phyloP scores from a whole-genome alignment of 148 eudicot genomes.

The Cornus kousa region DNA sequence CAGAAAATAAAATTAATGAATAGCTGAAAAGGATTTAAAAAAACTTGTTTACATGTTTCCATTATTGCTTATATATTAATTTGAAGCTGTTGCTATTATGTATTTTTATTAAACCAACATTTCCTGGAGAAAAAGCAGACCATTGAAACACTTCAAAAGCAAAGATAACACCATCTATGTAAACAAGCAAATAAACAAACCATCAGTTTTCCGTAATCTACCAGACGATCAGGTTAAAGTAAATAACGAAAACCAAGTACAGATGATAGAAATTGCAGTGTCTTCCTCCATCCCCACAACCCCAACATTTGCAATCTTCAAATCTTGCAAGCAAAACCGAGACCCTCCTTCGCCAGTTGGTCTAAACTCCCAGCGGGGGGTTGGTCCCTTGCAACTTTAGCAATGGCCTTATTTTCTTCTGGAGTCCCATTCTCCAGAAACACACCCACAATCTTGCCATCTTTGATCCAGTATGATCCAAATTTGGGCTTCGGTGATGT shows the following conservation, averaged over 20 bases:
- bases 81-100: too few species aligned
- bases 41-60: too few species aligned
- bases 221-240: neutral
- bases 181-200: neutral
- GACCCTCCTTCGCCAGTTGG: constrained; percentile 61
- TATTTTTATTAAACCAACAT: neutral
- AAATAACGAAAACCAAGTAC: neutral
- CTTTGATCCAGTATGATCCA: constrained; percentile 86
- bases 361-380: constrained; percentile 67
- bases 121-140: neutral
- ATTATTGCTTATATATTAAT: too few species aligned
- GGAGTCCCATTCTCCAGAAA: constrained; percentile 82
- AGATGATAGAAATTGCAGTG: neutral
- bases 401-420: constrained; percentile 88
- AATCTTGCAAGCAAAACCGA: constrained; percentile 67
- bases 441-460: constrained; percentile 80
- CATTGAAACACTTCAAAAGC: neutral
- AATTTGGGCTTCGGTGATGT: constrained; percentile 62
- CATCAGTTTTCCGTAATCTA: neutral
- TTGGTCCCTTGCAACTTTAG: constrained; percentile 78
- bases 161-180: neutral
- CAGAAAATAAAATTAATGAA: too few species aligned
- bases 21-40: too few species aligned
- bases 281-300: neutral
- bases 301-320: constrained; percentile 13